phyloP scores from a whole-genome alignment of 2,329 filamentous ascomycete species.

The Paecilomyces formosus region DNA sequence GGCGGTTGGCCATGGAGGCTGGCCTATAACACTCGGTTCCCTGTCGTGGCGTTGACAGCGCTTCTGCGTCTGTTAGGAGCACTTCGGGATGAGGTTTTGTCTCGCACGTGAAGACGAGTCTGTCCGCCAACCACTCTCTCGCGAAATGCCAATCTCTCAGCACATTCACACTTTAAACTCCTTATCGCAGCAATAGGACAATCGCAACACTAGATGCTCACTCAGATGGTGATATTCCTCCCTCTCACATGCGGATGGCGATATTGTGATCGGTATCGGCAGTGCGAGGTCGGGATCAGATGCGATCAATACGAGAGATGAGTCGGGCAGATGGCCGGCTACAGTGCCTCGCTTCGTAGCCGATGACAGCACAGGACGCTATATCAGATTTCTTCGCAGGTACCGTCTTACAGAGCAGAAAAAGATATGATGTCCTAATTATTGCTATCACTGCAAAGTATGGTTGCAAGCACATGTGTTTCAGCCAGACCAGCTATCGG shows the following conservation, averaged over 20 bases:
- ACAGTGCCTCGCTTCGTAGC: background rate
- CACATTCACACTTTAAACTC: background rate
- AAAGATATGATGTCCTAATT: background rate
- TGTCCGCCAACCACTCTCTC: background rate
- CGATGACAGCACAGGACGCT: background rate
- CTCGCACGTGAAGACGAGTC: background rate
- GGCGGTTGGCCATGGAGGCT: background rate
- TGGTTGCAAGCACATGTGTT: background rate
- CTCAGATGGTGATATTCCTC: background rate
- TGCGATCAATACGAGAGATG: background rate
- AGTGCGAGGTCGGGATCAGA: background rate
- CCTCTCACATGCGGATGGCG: background rate
- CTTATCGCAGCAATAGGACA: background rate
- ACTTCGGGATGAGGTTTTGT: background rate
- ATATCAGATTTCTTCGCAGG: background rate
- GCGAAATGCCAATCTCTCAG: background rate
- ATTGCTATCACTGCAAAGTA: background rate
- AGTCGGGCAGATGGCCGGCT: background rate
- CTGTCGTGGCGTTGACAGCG: background rate
- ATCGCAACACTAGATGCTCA: background rate
- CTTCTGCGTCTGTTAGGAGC: background rate
- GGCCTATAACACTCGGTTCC: background rate
- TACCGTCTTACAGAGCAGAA: background rate
- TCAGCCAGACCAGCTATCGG: background rate
- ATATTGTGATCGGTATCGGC: background rate